phyloP scores from a whole-genome alignment of 805 yeast species.

The Sugiyamaella boreocaroliniensis region DNA sequence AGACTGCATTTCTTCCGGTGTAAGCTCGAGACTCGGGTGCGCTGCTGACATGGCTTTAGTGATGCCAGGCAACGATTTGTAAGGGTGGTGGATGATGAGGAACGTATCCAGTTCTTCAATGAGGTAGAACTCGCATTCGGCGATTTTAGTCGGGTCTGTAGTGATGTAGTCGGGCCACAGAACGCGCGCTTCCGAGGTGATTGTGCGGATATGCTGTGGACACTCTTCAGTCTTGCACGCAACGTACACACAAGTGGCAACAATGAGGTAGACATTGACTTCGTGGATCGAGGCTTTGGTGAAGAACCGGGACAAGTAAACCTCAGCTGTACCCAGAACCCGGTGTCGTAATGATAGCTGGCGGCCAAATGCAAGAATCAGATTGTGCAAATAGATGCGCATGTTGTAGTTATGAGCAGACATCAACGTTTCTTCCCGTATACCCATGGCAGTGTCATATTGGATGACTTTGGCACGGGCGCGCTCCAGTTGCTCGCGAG shows the following conservation, averaged over 20 bases:
- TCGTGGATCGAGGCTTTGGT: slow-evolving; percentile 69
- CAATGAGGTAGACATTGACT: slow-evolving; percentile 70
- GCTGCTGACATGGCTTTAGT: slow-evolving; percentile 48
- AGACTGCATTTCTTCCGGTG: slow-evolving; percentile 59
- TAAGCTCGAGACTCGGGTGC: slow-evolving; percentile 36
- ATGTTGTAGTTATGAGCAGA: slow-evolving; percentile 36
- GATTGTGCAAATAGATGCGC: slow-evolving; percentile 65
- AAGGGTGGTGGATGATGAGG: slow-evolving; percentile 38
- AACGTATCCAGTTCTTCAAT: slow-evolving; percentile 66
- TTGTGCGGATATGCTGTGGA: slow-evolving; percentile 84
- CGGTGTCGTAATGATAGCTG: slow-evolving; percentile 72
- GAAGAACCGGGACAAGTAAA: slow-evolving; percentile 72
- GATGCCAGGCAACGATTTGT: slow-evolving; percentile 31
- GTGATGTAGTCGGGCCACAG: slow-evolving; percentile 95
- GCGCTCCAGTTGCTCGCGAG: slow-evolving; percentile 49
- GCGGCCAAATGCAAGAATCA: slow-evolving; percentile 71
- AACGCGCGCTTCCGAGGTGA: slow-evolving; percentile 76
- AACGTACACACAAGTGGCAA: slow-evolving; percentile 79
- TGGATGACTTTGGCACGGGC: slow-evolving; percentile 32
- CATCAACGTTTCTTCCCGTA: slow-evolving; percentile 7
- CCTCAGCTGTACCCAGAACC: slow-evolving; percentile 82
- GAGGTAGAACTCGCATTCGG: slow-evolving; percentile 91
- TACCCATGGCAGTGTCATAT: slow-evolving; percentile 31
- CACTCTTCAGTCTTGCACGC: slow-evolving; percentile 94
- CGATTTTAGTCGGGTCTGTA: slow-evolving; percentile 81